phyloP scores from a whole-genome alignment of 2,329 filamentous ascomycete genomes.

The Colletotrichum eremochloae region DNA sequence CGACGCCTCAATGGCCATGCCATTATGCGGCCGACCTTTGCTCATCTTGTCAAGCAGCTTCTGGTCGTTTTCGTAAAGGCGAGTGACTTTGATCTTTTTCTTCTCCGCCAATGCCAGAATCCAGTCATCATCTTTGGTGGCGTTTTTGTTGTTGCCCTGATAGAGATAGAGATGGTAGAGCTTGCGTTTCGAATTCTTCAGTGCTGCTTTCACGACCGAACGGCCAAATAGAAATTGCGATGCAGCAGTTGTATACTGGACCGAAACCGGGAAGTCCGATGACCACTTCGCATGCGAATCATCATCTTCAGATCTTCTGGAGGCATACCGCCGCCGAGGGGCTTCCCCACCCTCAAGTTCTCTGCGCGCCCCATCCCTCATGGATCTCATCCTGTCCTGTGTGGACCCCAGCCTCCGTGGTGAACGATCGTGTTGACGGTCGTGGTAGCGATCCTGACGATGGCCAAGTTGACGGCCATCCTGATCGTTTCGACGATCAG shows the following conservation, averaged over 20 bases:
- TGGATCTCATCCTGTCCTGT: slow-evolving; percentile 9
- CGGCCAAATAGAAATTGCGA: slow-evolving; percentile 93
- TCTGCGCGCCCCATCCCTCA: slow-evolving; percentile 21
- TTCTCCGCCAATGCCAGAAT: slow-evolving; percentile 62
- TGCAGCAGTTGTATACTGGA: slow-evolving; percentile 80
- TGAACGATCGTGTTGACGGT: not conserved
- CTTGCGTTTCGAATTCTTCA: slow-evolving; percentile 75
- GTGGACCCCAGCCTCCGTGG: not conserved
- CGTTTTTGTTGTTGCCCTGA: slow-evolving; percentile 67
- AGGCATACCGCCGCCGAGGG: slow-evolving; percentile 4
- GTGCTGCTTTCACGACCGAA: slow-evolving; percentile 83
- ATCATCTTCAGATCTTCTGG: slow-evolving; percentile 9
- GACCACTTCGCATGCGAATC: slow-evolving; percentile 7
- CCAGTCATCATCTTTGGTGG: slow-evolving; percentile 58
- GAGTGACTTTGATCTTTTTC: slow-evolving; percentile 66
- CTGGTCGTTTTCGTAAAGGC: slow-evolving; percentile 72
- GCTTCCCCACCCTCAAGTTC: slow-evolving; percentile 14
- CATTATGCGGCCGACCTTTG: slow-evolving; percentile 87
- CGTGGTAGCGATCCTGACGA: not conserved
- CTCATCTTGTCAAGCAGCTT: slow-evolving; percentile 87
- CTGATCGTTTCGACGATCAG: not conserved
- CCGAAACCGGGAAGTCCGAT: slow-evolving; percentile 40
- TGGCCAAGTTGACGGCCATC: not conserved
- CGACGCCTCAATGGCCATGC: slow-evolving; percentile 87
- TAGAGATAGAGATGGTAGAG: slow-evolving; percentile 89